Percentiles rank a stretch among this genome's conserved stretches.
These are phyloP conservation scores for Nannizziopsis barbatae DNA, from an alignment of 2,329 filamentous ascomycete species.

Conservation along the genomic window DNA sequence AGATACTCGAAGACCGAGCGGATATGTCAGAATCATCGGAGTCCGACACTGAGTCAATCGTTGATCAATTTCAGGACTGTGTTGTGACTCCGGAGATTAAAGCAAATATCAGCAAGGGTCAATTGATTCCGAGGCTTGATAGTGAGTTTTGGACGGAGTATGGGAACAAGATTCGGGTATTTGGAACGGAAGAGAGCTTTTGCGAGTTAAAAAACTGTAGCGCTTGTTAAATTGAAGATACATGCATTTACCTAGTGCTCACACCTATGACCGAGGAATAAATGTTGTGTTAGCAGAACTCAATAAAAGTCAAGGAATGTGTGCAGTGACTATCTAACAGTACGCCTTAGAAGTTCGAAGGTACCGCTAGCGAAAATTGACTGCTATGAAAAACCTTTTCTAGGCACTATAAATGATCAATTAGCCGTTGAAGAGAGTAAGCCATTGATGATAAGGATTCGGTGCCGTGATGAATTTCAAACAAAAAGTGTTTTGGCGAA, in stretches of 20 bases:
- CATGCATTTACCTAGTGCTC: too few relatives aligned
- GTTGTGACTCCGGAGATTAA: neutral
- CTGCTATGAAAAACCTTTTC: conserved; percentile 55
- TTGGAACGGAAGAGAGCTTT: conserved; percentile 47
- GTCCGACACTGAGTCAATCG: neutral
- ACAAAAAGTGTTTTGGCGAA: conserved; percentile 22
- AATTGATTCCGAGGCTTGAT: conserved; percentile 43
- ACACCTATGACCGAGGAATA: neutral
- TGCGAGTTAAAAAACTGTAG: conserved; percentile 21
- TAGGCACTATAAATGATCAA: conserved; percentile 92
- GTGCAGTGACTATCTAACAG: conserved; percentile 95
- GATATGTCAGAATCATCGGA: conserved; percentile 3
- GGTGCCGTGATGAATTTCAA: conserved; percentile 50
- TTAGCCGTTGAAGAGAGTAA: conserved; percentile 57
- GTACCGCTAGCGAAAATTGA: conserved; percentile 98
- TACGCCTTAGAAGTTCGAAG: conserved; percentile 66
- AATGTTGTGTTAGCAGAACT: neutral
- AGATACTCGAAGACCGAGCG: conserved; percentile 19
- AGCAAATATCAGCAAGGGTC: conserved; percentile 25
- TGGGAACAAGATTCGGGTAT: conserved; percentile 49
- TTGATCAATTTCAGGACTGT: conserved; percentile 2
- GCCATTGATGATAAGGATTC: conserved; percentile 92
- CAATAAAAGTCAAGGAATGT: conserved; percentile 42
- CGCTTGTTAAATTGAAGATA: too few relatives aligned
- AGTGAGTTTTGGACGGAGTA: conserved; percentile 48